Base-by-base conservation (phyloP, 2,329 filamentous ascomycete genomes). In the Zymoseptoria pseudotritici region DNA sequence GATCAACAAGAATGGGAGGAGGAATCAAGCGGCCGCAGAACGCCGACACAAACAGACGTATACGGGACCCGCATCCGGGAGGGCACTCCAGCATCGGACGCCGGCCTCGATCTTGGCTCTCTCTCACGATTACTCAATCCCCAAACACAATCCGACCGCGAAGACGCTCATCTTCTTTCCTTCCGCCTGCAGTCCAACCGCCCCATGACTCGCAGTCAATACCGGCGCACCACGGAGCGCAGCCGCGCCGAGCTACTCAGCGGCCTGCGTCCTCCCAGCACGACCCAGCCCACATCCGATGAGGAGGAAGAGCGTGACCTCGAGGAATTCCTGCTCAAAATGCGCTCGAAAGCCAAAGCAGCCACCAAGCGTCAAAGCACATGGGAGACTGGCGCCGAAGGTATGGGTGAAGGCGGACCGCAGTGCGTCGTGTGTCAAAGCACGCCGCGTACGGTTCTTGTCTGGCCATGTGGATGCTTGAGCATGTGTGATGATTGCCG, bases 381-480 rank as follows among this genome's bases (percentile, higher is more conserved):
- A 4, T 92, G 88, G 89, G 82, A 86, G 51, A 80, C 82, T 1
- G 89, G 88, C n/a, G 88, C 86, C 0, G 84, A 84, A 4, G 88
- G 88, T 0, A 83, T 92, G 70, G 90, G 89, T 1, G 83, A 86
- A 29, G 84, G 81, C 50, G 87, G 90, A 0, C 91, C 91, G 2
- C 89, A 90, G 66, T 99, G 94, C 70, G 94, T 97, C 0, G 90
- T 99, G 4, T 99, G 94, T 72, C 93, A 97, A 73, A 86, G 86
- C 58, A 83, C 84, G n/a, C 86, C 91, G 2, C 82, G 94, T 19
- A 95, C 90, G 7, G 89, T 97, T 62, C 89, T 99, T 58, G 88
- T 96, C 1, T 97, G 94, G 94, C 94, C 94, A 0, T 99, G 94
- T 73, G 89, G 94, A 2, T 99, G 94, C 72, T 81, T 99, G 60